Base-by-base conservation (phyloP, 78 protist species). In the Dictyostelium discoideum region DNA sequence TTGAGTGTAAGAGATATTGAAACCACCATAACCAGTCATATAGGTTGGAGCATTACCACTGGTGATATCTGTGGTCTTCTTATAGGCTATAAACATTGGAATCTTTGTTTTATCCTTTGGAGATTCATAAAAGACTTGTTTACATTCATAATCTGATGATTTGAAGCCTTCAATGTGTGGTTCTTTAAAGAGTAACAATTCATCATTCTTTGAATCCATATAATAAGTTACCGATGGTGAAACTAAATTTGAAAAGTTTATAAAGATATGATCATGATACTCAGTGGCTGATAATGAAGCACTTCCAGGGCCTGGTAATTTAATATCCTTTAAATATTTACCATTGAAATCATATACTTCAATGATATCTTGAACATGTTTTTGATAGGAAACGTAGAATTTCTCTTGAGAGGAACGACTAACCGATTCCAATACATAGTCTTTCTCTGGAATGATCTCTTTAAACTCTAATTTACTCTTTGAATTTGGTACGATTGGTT, bases 1-100 rank as follows among this genome's bases (percentile, higher is more conserved):
- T 20, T 98, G 98, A 18, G 82, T 73, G 29, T 97, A 29, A 40
- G 97, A 40, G 46, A 97, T 94, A 79, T 95, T 92, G 86, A 99
- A 99, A 67, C 99, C 99, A 20, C 99, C 99, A 87, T 99, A 99
- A 14, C 96, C 99, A 48, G 96, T 96, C 63, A 98, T 39, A 54
- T 92, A 44, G 2, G 65, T 42, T 44, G 89, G 86, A 13, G 78
- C 26, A 2, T 63, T 22, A n/a, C 96, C 96, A 74, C 60, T 78
- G 3, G 18, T 32, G 2, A 37, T 37, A 48, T 54, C 50, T 0
- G 29, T 90, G 16, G 90, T 93, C 13, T 67, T 89, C 6, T 69
- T 69, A 24, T 24, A 69, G 32, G 98, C 92, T 37, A 99, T 48
- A 85, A 99, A 99, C 99, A 98, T 98, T 72, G 99, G 99, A 10